Conservation (phyloP, 2,329 filamentous ascomycete species). For the Alternaria sp. region DNA sequence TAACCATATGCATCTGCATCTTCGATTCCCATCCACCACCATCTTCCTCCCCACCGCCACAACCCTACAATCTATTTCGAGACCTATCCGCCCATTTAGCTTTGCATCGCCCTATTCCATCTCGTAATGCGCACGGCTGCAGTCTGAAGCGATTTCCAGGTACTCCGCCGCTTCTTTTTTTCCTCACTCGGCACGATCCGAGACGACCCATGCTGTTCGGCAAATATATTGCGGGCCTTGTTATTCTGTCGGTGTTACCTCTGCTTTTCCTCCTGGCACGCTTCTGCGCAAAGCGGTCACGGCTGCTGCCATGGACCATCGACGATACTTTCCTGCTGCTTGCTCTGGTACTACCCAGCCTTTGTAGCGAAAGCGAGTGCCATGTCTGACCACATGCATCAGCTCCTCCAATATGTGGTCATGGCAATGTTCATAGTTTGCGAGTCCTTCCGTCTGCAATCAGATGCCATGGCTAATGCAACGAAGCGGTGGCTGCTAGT, state of each 20-base stretch:
- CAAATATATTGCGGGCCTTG: slow-evolving; percentile 22
- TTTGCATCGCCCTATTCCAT: slow-evolving; percentile 7
- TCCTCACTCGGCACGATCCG: not conserved
- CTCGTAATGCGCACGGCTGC: slow-evolving; percentile 17
- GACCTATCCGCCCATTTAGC: slow-evolving; percentile 7
- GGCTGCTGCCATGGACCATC: slow-evolving; percentile 21
- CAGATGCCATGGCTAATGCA: slow-evolving; percentile 14
- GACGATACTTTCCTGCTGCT: slow-evolving; percentile 36
- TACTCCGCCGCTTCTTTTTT: slow-evolving; percentile 10
- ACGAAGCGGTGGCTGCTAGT: slow-evolving; percentile 27
- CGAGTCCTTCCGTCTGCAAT: slow-evolving; percentile 14
- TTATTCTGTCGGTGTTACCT: slow-evolving; percentile 27
- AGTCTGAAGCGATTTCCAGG: slow-evolving; percentile 12
- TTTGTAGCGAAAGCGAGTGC: not conserved
- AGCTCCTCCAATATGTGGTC: slow-evolving; percentile 31
- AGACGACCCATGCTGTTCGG: slow-evolving; percentile 18
- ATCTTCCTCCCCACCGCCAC: not conserved
- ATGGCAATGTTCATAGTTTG: slow-evolving; percentile 26
- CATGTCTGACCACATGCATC: not conserved
- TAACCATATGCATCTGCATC: not conserved
- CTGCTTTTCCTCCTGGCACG: slow-evolving; percentile 32
- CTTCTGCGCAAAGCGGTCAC: slow-evolving; percentile 31
- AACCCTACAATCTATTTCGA: slow-evolving; percentile 10
- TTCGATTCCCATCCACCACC: not conserved
- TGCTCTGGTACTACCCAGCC: slow-evolving; percentile 25